phyloP scores from a whole-genome alignment of 257 asterid genomes.

The Salvia rosmarinus region DNA sequence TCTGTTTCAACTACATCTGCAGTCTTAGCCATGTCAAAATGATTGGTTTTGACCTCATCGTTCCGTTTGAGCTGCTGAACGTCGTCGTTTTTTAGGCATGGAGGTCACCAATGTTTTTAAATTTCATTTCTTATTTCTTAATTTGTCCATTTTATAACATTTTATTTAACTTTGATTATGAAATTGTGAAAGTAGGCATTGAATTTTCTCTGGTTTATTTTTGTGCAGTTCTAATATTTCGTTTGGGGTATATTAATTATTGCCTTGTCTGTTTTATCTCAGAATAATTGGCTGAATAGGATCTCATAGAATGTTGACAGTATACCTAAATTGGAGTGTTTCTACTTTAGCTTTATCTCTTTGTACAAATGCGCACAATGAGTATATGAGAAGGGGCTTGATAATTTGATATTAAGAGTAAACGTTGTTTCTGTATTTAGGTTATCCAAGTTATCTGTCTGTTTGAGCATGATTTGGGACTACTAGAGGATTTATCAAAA shows the following conservation, averaged over 20 bases:
- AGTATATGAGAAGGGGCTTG: neutral
- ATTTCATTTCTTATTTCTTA: neutral
- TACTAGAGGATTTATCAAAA: conserved; percentile 15
- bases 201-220: neutral
- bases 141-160: neutral
- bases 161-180: neutral
- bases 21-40: conserved; percentile 9
- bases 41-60: conserved; percentile 1
- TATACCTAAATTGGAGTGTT: neutral
- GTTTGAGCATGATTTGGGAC: conserved; percentile 31
- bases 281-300: conserved; percentile 10
- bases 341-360: neutral
- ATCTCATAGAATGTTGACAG: conserved; percentile 1
- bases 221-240: neutral
- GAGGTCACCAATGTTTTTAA: neutral
- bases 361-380: neutral
- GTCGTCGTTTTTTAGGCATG: conserved; percentile 4
- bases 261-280: conserved; percentile 13
- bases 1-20: conserved; percentile 22
- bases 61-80: conserved; percentile 5
- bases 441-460: conserved; percentile 22
- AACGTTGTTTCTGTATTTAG: conserved; percentile 13
- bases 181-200: conserved; percentile 19
- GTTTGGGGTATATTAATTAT: conserved; percentile 24
- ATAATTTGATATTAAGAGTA: neutral